Evolutionary conservation across 768 basidiomycete species (phyloP), one percentile per base, ranked within the genome.

Genomic region (Leccinellum luteum): DNA sequence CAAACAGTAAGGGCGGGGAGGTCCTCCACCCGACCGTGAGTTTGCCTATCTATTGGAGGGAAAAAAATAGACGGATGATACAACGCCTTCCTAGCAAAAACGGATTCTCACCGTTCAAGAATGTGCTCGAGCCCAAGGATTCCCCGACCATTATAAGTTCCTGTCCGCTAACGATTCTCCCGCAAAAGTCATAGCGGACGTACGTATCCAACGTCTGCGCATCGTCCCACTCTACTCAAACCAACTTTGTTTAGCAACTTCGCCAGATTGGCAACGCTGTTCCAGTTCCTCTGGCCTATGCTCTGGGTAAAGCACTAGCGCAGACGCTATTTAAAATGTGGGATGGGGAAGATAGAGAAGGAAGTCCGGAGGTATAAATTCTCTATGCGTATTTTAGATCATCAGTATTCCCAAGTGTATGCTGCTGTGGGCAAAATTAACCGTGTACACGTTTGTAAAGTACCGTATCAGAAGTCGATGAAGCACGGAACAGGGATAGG

Each of bases 231-330:
- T 4, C 54, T 31, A 15, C 50, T 60, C 57, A 47, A 21, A 5
- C 19, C 38, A 34, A 57, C 34, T 8, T 25, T 52, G 34, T 58
- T 23, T 60, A 92, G 90, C 86, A 87, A 84, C 76, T 85, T 56
- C 76, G 81, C 50, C 90, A 91, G 60, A 90, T 92, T 47, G 90
- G 90, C 0, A 92, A 92, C 64, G 90, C 89, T 3, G 89, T 90
- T 7, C 87, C 89, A 3, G 78, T 89, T 8, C 85, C 85, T 3
- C 76, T 91, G 23, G 87, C 86, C 4, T 73, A 80, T 10, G 86
- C 87, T 3, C 74, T 90, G 2, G 87, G 86, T 7, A 74, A 70
- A 50, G 71, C 73, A 7, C 65, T 82, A 3, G 74, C 78, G 1
- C 76, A 76, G 50, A 79, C 81, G 0, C 60, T 85, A 38, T 57